These are phyloP conservation scores for Fragaria vesca DNA, from an alignment of 306 rosid species.

Conservation along the genomic window DNA sequence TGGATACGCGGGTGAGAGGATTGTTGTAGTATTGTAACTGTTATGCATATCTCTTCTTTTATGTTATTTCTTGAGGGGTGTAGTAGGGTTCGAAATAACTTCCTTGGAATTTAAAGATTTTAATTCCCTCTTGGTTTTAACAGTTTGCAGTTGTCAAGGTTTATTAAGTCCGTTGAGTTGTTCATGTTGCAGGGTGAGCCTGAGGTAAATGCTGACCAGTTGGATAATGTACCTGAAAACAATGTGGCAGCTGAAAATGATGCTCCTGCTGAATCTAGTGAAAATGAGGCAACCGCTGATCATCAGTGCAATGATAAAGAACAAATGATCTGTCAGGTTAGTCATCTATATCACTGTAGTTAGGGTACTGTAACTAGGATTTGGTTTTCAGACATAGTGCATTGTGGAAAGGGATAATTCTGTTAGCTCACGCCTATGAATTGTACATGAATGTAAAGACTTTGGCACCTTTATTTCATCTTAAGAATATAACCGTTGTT, in stretches of 20 bases:
- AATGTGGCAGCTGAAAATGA: not conserved
- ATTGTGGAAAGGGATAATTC: not conserved
- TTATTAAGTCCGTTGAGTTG: not conserved
- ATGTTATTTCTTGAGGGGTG: not conserved
- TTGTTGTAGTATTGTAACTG: not conserved
- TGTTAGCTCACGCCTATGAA: not conserved
- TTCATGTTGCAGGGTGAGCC: slow-evolving; percentile 19
- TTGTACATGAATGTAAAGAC: not conserved
- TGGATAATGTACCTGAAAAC: not conserved
- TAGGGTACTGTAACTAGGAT: not conserved
- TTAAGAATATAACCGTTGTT: not conserved
- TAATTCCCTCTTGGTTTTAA: not conserved
- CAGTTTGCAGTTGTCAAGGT: not conserved
- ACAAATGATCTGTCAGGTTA: slow-evolving; percentile 16
- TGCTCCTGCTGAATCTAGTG: not conserved
- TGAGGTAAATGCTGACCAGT: slow-evolving; percentile 6
- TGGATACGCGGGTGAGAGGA: not conserved
- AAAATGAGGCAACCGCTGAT: slow-evolving; percentile 16
- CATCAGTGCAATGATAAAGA: slow-evolving; percentile 14
- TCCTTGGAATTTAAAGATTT: not conserved
- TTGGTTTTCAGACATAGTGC: not conserved
- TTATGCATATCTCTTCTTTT: not conserved
- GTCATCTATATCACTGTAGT: not conserved
- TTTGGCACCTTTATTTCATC: not conserved
- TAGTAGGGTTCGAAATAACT: not conserved